A percentile compares a stretch with the other conserved stretches of the same genome.
phyloP scores from a whole-genome alignment of 73 alveolate genomes.

The Paramecium sexaurelia region DNA sequence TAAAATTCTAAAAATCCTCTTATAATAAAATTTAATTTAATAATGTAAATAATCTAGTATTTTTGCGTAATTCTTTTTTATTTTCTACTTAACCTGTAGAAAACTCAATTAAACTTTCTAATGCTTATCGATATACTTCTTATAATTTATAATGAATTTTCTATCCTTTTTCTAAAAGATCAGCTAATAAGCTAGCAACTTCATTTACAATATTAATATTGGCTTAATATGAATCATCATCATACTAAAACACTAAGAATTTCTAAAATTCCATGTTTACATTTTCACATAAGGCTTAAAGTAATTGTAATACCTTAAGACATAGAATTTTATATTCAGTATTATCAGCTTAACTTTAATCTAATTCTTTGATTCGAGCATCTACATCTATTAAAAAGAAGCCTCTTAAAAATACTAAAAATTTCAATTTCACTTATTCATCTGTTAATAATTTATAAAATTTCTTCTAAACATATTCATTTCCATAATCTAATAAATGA shows the following conservation, averaged over 20 bases:
- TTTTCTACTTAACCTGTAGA: slow-evolving; percentile 31
- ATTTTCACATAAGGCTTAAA: slow-evolving; percentile 42
- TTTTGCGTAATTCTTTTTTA: slow-evolving; percentile 24
- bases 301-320: not conserved
- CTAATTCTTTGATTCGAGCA: not conserved
- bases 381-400: not conserved
- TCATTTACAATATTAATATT: slow-evolving; percentile 51
- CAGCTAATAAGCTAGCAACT: not conserved
- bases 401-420: not conserved
- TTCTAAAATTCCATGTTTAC: slow-evolving; percentile 32
- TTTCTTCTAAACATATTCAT: slow-evolving; percentile 2
- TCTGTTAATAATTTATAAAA: not conserved
- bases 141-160: not conserved
- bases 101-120: slow-evolving; percentile 38
- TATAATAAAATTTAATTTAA: not conserved
- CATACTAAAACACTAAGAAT: not conserved
- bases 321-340: not conserved
- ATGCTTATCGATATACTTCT: not conserved
- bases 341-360: not conserved
- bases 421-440: not conserved
- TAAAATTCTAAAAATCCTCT: not conserved
- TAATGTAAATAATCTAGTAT: slow-evolving; percentile 34
- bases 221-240: slow-evolving; percentile 35
- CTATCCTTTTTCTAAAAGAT: not conserved
- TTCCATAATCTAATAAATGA: slow-evolving; percentile 16